Percentiles rank a stretch among this genome's conserved stretches.
These are phyloP conservation scores for Furcasterigmium sp. DNA, from an alignment of 2,329 filamentous ascomycete genomes.

Conservation along the genomic window DNA sequence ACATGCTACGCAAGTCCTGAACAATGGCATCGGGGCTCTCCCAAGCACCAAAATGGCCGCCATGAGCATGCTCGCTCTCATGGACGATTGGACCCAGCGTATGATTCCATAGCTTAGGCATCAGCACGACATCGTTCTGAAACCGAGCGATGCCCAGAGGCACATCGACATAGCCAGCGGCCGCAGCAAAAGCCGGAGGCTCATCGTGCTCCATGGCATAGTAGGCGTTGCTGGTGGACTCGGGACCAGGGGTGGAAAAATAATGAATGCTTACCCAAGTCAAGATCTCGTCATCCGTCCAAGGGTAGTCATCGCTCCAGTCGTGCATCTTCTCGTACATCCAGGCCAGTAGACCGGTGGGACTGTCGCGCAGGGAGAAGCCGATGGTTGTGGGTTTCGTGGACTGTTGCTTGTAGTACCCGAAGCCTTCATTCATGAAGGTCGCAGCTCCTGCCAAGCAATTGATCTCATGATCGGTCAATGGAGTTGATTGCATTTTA, in stretches of 20 bases:
- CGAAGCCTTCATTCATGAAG: constrained; percentile 52
- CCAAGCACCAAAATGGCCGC: constrained; percentile 58
- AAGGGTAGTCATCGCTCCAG: constrained; percentile 68
- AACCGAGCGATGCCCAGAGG: constrained; percentile 47
- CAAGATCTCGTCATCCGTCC: constrained; percentile 71
- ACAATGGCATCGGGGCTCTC: constrained; percentile 50
- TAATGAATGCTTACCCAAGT: constrained; percentile 72
- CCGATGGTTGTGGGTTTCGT: constrained; percentile 71
- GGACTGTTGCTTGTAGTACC: constrained; percentile 54
- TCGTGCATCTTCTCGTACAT: constrained; percentile 76
- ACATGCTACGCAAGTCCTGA: constrained; percentile 52
- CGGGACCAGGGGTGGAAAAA: constrained; percentile 64
- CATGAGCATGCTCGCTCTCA: constrained; percentile 41
- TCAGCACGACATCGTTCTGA: constrained; percentile 50
- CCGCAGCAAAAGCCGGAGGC: constrained; percentile 25
- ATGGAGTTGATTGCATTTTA: constrained; percentile 51
- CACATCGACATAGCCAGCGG: constrained; percentile 24
- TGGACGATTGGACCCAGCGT: constrained; percentile 57
- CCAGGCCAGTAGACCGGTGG: constrained; percentile 68
- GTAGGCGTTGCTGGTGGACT: constrained; percentile 65
- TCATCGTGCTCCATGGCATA: constrained; percentile 48
- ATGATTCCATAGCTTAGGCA: constrained; percentile 50
- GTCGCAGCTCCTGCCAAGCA: constrained; percentile 48
- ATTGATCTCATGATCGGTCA: constrained; percentile 35
- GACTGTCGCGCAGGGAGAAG: constrained; percentile 64